A percentile compares a stretch with the other conserved stretches of the same genome.
These are phyloP conservation scores for Lactifluus piperatus DNA, from an alignment of 768 basidiomycete species.

Conservation along the genomic window DNA sequence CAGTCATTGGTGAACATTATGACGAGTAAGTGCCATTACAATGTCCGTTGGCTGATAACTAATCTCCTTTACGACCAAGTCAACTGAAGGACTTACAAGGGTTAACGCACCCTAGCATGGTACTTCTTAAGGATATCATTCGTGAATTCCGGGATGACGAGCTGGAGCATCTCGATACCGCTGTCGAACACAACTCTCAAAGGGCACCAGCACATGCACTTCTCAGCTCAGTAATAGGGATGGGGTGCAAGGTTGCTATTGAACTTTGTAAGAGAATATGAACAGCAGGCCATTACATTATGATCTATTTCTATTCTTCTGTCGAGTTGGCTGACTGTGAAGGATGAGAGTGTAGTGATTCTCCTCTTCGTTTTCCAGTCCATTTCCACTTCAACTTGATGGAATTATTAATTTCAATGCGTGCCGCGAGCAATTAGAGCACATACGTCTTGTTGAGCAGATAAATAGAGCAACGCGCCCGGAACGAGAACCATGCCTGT, in stretches of 20 bases:
- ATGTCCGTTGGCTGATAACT: not conserved
- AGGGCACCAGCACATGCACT: conserved; percentile 87
- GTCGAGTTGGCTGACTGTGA: conserved; percentile 3
- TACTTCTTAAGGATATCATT: conserved; percentile 62
- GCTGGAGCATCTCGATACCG: conserved; percentile 87
- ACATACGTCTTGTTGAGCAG: conserved; percentile 34
- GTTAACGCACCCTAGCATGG: conserved; percentile 70
- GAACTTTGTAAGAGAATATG: conserved; percentile 77
- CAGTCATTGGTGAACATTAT: conserved; percentile 96
- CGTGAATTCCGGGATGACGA: conserved; percentile 90
- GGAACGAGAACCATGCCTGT: conserved; percentile 62
- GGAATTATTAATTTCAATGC: not conserved
- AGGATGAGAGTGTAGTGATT: conserved; percentile 29
- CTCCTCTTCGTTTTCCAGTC: conserved; percentile 41
- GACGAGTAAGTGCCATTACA: conserved; percentile 67
- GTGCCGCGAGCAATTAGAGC: not conserved
- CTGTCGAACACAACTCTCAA: conserved; percentile 81
- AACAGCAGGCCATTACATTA: not conserved
- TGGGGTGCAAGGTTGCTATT: conserved; percentile 85
- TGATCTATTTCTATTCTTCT: conserved; percentile 12
- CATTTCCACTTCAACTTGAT: conserved; percentile 45
- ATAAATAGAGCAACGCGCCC: conserved; percentile 40
- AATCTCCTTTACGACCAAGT: conserved; percentile 33
- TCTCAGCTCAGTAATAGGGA: conserved; percentile 75
- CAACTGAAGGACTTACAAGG: conserved; percentile 71